Conservation (phyloP, 352 stramenopile genomes). For the Thalassiosira hispida region DNA sequence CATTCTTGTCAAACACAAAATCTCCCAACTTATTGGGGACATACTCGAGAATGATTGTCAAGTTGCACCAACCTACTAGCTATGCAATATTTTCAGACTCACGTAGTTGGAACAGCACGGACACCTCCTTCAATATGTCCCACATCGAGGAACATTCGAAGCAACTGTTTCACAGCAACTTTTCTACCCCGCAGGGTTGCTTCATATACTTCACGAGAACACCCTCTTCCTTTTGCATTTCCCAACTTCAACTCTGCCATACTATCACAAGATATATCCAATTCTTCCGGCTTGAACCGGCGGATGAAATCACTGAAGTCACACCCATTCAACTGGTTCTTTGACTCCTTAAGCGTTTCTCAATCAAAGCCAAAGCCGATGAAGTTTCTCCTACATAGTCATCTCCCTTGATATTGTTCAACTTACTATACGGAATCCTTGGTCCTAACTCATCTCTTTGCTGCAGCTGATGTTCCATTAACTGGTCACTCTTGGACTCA, state of each 20-base stretch:
- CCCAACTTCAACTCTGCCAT: background rate
- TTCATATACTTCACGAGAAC: background rate
- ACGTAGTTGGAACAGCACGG: background rate
- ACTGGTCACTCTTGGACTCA: no score
- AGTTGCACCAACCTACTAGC: background rate
- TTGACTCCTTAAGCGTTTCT: no score
- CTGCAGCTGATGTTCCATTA: no score
- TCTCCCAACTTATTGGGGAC: background rate
- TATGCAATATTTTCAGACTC: slow-evolving; percentile 1
- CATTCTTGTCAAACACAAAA: background rate
- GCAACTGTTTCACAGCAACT: background rate
- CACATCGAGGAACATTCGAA: background rate
- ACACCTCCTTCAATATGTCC: background rate
- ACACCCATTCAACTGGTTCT: background rate
- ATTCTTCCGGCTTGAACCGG: slow-evolving; percentile 5
- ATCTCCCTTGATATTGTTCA: no score
- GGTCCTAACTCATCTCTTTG: no score
- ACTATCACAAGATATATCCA: slow-evolving; percentile 4
- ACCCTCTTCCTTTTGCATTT: background rate
- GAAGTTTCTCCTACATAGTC: no score
- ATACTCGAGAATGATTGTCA: slow-evolving; percentile 4
- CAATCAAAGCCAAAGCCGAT: no score
- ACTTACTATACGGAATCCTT: no score
- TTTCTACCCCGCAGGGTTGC: background rate
- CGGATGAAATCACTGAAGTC: background rate